Conservation (phyloP, 768 basidiomycete genomes). For the Lyophyllum decastes region DNA sequence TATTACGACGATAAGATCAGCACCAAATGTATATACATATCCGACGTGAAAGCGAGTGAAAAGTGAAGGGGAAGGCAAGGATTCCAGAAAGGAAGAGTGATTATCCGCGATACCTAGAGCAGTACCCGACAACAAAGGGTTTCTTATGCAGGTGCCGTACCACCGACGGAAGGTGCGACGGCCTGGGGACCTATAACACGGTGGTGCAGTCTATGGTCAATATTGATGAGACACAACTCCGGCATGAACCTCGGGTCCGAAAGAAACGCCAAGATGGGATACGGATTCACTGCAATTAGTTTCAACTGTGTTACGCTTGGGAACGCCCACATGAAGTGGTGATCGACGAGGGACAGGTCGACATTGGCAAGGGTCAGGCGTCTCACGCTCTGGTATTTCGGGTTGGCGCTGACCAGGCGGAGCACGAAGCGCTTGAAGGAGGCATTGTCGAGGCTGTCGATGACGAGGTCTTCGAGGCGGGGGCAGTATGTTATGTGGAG, state of each 20-base stretch:
- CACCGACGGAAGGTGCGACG: not conserved
- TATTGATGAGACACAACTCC: not conserved
- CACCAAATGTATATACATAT: too few relatives aligned
- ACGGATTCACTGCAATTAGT: not conserved
- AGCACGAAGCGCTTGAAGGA: constrained; percentile 1
- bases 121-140: too few relatives aligned
- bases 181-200: not conserved
- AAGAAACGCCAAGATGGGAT: not conserved
- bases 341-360: not conserved
- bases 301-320: not conserved
- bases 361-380: not conserved
- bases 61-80: not conserved
- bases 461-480: not conserved
- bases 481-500: constrained; percentile 1
- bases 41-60: not conserved
- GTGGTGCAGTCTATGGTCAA: not conserved
- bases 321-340: constrained; percentile 3
- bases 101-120: too few relatives aligned
- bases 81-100: not conserved
- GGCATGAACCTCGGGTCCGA: not conserved
- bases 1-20: not conserved
- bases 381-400: not conserved
- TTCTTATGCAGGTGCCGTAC: not conserved
- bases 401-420: not conserved
- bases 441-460: not conserved